Evolutionary conservation across 495 filamentous ascomycete genomes (phyloP), one percentile per base, ranked within the genome.

Genomic region (Hypoxylon crocopeplum): DNA sequence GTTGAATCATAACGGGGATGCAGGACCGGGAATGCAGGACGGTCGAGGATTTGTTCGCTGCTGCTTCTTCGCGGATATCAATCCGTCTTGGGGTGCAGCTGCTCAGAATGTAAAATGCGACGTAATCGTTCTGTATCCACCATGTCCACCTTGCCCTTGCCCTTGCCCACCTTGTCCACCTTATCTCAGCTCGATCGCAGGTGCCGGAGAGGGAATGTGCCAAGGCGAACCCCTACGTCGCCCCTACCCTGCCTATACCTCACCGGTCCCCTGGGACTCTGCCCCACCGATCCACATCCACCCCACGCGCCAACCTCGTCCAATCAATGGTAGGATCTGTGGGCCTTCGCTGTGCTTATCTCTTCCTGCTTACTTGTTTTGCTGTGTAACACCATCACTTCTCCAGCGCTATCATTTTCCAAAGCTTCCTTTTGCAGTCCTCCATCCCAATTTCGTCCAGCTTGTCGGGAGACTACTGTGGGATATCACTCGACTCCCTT

Each of bases 291-390:
- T 29, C 44, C 51, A 49, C 51, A 56, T 27, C 7, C 39, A 45
- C 46, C 52, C 59, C 52, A 47, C 54, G 37, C 19, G 12, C 5
- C 13, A 64, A 30, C 39, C 44, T 53, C 30, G 25, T 33, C 38
- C 38, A 53, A 63, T 63, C 37, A 50, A 34, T 12, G 40, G 34
- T 12, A 16, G 15, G 27, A 47, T 33, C 21, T 45, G 44, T 53
- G 49, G 47, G 37, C 30, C 51, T 34, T 38, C 25, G 32, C 48
- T 42, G 32, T 64, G 44, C 61, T 64, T 64, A 64, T 64, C 61
- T 64, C 20, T 59, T 20, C 30, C 44, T 56, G 55, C 61, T 64
- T 64, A 64, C 61, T 59, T 38, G 40, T 59, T 59, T 64, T 27
- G 42, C 60, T 55, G 34, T 64, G 61, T 64, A 64, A 64, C 42